Evolutionary conservation across 352 stramenopile species (phyloP), one percentile per base, ranked within the genome.

Genomic region (Nothophytophthora sp.): DNA sequence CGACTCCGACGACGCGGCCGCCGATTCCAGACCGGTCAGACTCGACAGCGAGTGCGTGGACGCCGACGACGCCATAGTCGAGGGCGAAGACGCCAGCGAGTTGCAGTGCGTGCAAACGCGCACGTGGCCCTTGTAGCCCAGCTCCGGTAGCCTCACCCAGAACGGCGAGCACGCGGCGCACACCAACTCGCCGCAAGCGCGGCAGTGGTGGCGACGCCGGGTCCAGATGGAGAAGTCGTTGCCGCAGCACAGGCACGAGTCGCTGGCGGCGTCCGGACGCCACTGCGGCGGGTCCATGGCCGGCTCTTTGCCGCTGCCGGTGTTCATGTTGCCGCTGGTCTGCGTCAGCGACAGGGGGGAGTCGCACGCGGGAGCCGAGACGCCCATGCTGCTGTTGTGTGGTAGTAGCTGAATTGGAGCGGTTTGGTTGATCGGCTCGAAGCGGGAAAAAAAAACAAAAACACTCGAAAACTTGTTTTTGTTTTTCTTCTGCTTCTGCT

Each of bases 61-160:
- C 18, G 57, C 50, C 12, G 73, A 76, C n/a, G 56, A 63, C 13
- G 36, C 42, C 15, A 62, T n/a, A n/a, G n/a, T 50, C 13, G 72
- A 57, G 8, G 52, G 12, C 36, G 54, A 48, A 13, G 70, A 53
- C 22, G 55, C 65, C 52, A 61, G 60, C 35, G 43, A 46, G 60
- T 83, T 77, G 67, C 80, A 93, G 50, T 74, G 63, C 38, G 69
- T 88, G 61, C 83, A 93, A 27, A 93, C 76, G 24, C 83, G 80
- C 36, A 91, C 78, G n/a, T 76, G 69, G 13, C 60, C 59, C 20
- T 75, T 74, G 73, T 90, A 91, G 37, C 80, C 83, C 24, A 88
- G 70, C 34, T 84, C 70, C 0, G 80, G 78, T 4, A 89, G 60
- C n/a, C 60, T 51, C 28, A 72, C 63, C 23, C 52, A 77, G 59